A percentile compares a stretch with the other conserved stretches of the same genome.
phyloP scores from a whole-genome alignment of 78 protist species.

The Isochrysis galbana region DNA sequence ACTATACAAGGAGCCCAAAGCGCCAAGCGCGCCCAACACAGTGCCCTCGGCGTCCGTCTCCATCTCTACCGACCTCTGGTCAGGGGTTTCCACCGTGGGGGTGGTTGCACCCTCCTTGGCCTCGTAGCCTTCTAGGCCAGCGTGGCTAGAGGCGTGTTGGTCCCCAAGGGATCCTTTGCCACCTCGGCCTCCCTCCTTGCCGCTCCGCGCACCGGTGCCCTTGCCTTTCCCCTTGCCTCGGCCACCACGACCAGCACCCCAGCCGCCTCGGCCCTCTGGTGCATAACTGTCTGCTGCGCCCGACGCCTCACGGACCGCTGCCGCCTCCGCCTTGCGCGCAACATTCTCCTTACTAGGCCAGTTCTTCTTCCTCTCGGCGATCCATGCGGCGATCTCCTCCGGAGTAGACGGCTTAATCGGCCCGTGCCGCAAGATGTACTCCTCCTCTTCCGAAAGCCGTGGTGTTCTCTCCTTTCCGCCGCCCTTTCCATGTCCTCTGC shows the following conservation, averaged over 20 bases:
- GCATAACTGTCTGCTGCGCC: not conserved
- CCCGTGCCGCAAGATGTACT: not conserved
- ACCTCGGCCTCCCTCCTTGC: not conserved
- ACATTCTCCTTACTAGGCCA: not conserved
- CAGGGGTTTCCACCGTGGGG: too few relatives aligned
- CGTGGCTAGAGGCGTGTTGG: not conserved
- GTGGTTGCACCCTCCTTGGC: not conserved
- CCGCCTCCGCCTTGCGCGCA: not conserved
- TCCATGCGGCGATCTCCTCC: not conserved
- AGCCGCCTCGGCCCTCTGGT: not conserved
- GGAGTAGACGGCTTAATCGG: not conserved
- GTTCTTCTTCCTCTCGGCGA: not conserved
- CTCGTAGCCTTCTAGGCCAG: not conserved
- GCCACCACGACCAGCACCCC: not conserved
- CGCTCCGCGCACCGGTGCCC: not conserved
- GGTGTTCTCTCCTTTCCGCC: too few relatives aligned
- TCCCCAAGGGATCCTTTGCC: not conserved
- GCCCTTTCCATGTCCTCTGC: too few relatives aligned
- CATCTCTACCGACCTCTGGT: not conserved
- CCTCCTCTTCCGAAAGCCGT: not conserved
- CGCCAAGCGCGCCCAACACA: not conserved
- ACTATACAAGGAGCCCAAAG: not conserved
- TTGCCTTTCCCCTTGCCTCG: not conserved
- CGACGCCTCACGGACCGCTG: not conserved
- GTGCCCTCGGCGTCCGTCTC: not conserved